phyloP scores from a whole-genome alignment of 1,139 yeast species.

The Blastobotrys apis region DNA sequence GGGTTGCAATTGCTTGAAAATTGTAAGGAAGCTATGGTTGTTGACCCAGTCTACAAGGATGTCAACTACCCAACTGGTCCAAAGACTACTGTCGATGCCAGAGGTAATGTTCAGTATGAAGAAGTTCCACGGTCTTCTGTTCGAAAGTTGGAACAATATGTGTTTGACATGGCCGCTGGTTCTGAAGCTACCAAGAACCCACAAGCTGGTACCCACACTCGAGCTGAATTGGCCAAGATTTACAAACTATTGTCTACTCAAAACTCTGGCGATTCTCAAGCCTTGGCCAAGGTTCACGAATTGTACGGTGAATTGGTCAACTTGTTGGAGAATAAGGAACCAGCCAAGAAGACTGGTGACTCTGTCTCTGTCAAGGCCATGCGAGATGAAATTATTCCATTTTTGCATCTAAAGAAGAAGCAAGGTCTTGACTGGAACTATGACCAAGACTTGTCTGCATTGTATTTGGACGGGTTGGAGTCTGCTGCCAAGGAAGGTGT shows the following conservation, averaged over 20 bases:
- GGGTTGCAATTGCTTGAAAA: conserved; percentile 94
- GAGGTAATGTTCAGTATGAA: conserved; percentile 79
- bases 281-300: conserved; percentile 73
- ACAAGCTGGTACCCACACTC: conserved; percentile 50
- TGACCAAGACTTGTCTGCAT: conserved; percentile 70
- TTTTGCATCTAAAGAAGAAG: conserved; percentile 85
- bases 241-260: conserved; percentile 78
- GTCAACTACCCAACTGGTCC: conserved; percentile 95
- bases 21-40: conserved; percentile 80
- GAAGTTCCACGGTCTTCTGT: conserved; percentile 88
- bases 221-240: conserved; percentile 78
- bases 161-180: conserved; percentile 95
- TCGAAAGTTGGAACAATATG: conserved; percentile 93
- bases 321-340: conserved; percentile 70
- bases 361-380: conserved; percentile 29
- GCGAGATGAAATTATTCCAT: conserved; percentile 79
- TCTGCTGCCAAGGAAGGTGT: conserved; percentile 88
- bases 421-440: conserved; percentile 77
- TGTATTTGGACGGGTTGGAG: conserved; percentile 86
- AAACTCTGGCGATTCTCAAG: conserved; percentile 49
- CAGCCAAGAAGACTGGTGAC: conserved; percentile 36
- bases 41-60: conserved; percentile 91
- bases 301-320: conserved; percentile 74
- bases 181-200: conserved; percentile 70
- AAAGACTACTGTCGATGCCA: conserved; percentile 77